Percentiles rank a stretch among this genome's conserved stretches.
Conservation (phyloP, 768 basidiomycete genomes). For the Mycena galericulata region DNA sequence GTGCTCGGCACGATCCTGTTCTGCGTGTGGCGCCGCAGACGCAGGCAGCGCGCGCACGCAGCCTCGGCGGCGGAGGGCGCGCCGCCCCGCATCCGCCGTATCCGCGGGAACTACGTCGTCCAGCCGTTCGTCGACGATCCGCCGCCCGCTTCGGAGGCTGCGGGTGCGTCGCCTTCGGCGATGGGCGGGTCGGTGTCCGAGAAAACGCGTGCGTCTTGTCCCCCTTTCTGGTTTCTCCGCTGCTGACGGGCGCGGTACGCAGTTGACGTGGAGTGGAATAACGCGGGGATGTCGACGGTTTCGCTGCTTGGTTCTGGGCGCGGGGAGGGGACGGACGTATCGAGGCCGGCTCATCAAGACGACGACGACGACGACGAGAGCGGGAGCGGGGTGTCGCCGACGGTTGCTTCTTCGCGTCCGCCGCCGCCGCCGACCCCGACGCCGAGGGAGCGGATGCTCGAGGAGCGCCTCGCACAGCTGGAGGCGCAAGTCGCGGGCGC, state of each 20-base stretch:
- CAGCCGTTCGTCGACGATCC: slow-evolving; percentile 1
- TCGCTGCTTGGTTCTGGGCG: no score
- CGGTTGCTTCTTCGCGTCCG: not conserved
- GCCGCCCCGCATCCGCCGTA: not conserved
- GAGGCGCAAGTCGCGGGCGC: slow-evolving; percentile 2
- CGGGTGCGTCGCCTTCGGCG: not conserved
- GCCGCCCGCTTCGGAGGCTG: not conserved
- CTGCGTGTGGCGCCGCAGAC: not conserved
- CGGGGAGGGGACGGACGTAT: no score
- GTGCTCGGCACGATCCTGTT: slow-evolving; percentile 1
- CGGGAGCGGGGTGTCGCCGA: not conserved
- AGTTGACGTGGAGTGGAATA: slow-evolving; percentile 14
- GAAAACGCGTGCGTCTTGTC: slow-evolving; percentile 5
- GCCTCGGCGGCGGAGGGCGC: not conserved
- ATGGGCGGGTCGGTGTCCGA: not conserved
- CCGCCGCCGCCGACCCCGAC: not conserved
- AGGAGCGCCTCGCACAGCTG: slow-evolving; percentile 10
- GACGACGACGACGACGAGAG: not conserved
- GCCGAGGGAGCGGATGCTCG: slow-evolving; percentile 5
- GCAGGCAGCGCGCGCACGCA: not conserved
- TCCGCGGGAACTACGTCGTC: not conserved
- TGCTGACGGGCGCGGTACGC: not conserved
- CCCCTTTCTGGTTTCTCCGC: not conserved
- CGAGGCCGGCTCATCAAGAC: no score
- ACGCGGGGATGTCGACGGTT: not conserved